A percentile compares a stretch with the other conserved stretches of the same genome.
These are phyloP conservation scores for Neofusicoccum umdonicola DNA, from an alignment of 2,329 filamentous ascomycete species.

Conservation along the genomic window DNA sequence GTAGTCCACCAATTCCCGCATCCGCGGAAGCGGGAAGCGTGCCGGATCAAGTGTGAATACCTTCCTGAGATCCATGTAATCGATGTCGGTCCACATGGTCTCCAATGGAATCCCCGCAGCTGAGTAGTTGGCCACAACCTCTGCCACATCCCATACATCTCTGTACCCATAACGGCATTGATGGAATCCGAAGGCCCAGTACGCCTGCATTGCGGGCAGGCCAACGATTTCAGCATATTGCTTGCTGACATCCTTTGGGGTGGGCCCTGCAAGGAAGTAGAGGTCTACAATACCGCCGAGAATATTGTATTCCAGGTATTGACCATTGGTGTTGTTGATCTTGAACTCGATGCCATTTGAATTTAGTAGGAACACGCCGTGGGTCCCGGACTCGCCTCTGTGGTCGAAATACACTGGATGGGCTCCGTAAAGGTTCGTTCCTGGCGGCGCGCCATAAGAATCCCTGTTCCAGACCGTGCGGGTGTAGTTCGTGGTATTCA, in stretches of 20 bases:
- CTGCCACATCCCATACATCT: slow-evolving; percentile 64
- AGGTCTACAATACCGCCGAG: slow-evolving; percentile 73
- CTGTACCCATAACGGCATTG: slow-evolving; percentile 53
- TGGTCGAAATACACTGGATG: slow-evolving; percentile 77
- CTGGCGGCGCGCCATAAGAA: slow-evolving; percentile 58
- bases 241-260: slow-evolving; percentile 46
- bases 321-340: slow-evolving; percentile 63
- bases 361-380: slow-evolving; percentile 36
- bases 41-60: slow-evolving; percentile 66
- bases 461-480: slow-evolving; percentile 70
- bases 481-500: slow-evolving; percentile 67
- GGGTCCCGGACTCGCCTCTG: slow-evolving; percentile 47
- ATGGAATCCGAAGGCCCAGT: slow-evolving; percentile 54
- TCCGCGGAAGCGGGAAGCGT: slow-evolving; percentile 59
- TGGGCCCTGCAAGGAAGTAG: slow-evolving; percentile 51
- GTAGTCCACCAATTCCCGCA: slow-evolving; percentile 64
- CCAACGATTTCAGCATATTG: slow-evolving; percentile 53
- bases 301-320: slow-evolving; percentile 77
- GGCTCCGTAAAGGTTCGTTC: slow-evolving; percentile 68
- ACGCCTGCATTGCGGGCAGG: slow-evolving; percentile 49
- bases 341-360: slow-evolving; percentile 65
- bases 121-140: slow-evolving; percentile 67
- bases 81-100: slow-evolving; percentile 73
- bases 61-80: slow-evolving; percentile 61
- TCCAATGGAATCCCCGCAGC: slow-evolving; percentile 65